These are phyloP conservation scores for Ballota nigra DNA, from an alignment of 257 asterid genomes.

Conservation along the genomic window DNA sequence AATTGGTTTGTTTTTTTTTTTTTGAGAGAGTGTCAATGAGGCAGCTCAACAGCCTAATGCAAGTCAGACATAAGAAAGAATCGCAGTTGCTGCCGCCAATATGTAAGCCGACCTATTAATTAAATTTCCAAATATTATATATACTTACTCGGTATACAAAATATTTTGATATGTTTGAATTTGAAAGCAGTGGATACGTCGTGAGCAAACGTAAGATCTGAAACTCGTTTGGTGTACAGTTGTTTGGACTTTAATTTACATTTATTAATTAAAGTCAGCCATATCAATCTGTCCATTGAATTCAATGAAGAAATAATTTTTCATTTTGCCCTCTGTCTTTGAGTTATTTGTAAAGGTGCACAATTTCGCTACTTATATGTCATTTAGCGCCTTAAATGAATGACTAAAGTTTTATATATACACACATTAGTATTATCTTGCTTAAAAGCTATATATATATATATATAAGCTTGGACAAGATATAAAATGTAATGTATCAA, in stretches of 20 bases:
- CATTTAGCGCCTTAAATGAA: not conserved
- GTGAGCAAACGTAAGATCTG: conserved; percentile 32
- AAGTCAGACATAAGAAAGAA: not conserved
- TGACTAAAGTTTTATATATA: not conserved
- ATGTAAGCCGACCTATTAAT: not conserved
- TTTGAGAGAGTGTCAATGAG: conserved; percentile 25
- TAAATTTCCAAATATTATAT: not conserved
- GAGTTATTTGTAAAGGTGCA: not conserved
- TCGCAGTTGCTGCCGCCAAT: not conserved
- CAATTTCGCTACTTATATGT: not conserved
- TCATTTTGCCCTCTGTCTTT: conserved; percentile 9
- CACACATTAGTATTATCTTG: not conserved
- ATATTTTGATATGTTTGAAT: not conserved
- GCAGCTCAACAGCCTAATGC: conserved; percentile 53
- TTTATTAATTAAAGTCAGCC: conserved; percentile 36
- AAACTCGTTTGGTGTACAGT: conserved; percentile 11
- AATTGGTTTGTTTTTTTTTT: not conserved
- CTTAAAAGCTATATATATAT: too few relatives aligned
- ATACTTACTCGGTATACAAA: too few relatives aligned
- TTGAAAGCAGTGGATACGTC: not conserved
- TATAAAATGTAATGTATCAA: too few relatives aligned
- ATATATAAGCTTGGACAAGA: too few relatives aligned
- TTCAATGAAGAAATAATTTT: not conserved
- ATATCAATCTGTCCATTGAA: conserved; percentile 11
- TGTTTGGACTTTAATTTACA: not conserved